These are phyloP conservation scores for Elsinoe ampelina DNA, from an alignment of 2,329 filamentous ascomycete genomes.

Conservation along the genomic window DNA sequence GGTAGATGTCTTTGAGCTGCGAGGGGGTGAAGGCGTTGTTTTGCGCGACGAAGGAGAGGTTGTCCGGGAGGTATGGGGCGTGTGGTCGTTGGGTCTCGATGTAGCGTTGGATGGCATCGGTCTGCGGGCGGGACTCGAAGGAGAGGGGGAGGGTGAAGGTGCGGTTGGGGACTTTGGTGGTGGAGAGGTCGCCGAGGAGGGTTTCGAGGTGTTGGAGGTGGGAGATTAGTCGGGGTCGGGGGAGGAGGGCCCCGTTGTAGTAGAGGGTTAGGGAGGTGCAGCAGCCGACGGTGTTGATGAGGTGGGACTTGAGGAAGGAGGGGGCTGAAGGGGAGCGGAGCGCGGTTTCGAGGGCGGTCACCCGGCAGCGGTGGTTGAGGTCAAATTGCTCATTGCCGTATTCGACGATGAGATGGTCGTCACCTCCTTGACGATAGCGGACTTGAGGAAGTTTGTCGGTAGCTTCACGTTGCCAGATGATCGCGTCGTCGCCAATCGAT, in stretches of 20 bases:
- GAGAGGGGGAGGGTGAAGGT: slow-evolving; percentile 36
- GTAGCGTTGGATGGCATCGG: slow-evolving; percentile 50
- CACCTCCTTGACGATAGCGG: slow-evolving; percentile 30
- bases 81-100: slow-evolving; percentile 52
- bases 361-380: slow-evolving; percentile 48
- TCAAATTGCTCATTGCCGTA: slow-evolving; percentile 49
- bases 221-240: slow-evolving; percentile 28
- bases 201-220: slow-evolving; percentile 33
- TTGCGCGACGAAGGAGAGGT: slow-evolving; percentile 48
- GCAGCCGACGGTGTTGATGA: slow-evolving; percentile 46
- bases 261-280: slow-evolving; percentile 36
- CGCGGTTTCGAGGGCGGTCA: slow-evolving; percentile 44
- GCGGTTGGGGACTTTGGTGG: slow-evolving; percentile 34
- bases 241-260: slow-evolving; percentile 33
- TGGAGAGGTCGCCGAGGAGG: slow-evolving; percentile 34
- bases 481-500: slow-evolving; percentile 22
- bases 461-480: slow-evolving; percentile 24
- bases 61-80: slow-evolving; percentile 54
- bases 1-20: slow-evolving; percentile 43
- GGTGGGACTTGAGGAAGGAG: slow-evolving; percentile 29
- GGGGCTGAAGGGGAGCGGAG: slow-evolving; percentile 34
- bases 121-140: slow-evolving; percentile 35
- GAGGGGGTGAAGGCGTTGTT: slow-evolving; percentile 45
- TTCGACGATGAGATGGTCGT: slow-evolving; percentile 48
- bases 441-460: slow-evolving; percentile 23